Percentiles rank a stretch among this genome's conserved stretches.
Evolutionary conservation across 75 land plant genomes (phyloP).

Genomic region (Pseudotsuga menziesii): DNA sequence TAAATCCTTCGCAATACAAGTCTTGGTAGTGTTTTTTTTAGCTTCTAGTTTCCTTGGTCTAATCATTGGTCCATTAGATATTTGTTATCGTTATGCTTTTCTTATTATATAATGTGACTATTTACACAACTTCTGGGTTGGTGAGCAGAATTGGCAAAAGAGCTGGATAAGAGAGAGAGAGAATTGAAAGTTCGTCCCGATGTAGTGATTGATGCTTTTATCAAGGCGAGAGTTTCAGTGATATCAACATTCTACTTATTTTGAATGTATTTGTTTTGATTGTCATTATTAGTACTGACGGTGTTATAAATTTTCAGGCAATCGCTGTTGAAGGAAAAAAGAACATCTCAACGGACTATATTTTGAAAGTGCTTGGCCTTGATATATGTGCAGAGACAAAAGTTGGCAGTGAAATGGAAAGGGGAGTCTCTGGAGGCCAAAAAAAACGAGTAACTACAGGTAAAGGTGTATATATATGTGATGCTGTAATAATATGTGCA

Average conservation of each 20-base stretch:
- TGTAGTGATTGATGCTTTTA: slow-evolving; percentile 71
- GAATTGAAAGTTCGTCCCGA: slow-evolving; percentile 55
- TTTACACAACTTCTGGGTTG: no score
- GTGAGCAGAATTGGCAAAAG: slow-evolving; percentile 39
- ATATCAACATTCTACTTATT: not conserved
- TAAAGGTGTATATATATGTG: not conserved
- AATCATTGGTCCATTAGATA: no score
- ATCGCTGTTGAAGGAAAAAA: slow-evolving; percentile 20
- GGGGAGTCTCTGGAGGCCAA: slow-evolving; percentile 34
- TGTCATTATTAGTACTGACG: not conserved
- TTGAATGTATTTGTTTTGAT: no score
- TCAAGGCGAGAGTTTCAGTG: slow-evolving; percentile 43
- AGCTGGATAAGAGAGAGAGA: slow-evolving; percentile 51
- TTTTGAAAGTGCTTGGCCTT: slow-evolving; percentile 25
- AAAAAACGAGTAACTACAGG: slow-evolving; percentile 28
- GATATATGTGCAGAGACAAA: slow-evolving; percentile 25
- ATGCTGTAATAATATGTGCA: no score
- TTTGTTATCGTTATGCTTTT: no score
- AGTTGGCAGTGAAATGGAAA: slow-evolving; percentile 20
- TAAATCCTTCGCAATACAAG: no score
- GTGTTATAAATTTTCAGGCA: slow-evolving; percentile 16
- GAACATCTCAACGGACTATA: slow-evolving; percentile 21
- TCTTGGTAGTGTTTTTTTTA: no score
- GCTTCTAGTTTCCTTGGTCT: no score
- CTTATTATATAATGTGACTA: no score